Conservation (phyloP, 2,329 filamentous ascomycete species). For the Ceratocystis diversiconidia region DNA sequence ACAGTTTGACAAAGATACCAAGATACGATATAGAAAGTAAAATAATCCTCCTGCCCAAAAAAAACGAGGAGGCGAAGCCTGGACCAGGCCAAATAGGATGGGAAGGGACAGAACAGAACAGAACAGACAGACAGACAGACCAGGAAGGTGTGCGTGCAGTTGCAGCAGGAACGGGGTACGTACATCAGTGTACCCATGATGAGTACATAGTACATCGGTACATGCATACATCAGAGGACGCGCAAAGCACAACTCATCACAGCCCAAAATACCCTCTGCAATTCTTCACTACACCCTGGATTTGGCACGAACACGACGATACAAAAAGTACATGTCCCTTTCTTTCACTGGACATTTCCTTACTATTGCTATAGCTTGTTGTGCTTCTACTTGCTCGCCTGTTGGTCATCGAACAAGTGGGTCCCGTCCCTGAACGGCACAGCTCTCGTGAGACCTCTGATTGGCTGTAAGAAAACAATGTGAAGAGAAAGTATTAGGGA, state of each 20-base stretch:
- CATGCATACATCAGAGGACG: background rate
- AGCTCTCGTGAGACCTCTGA: background rate
- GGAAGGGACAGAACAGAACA: background rate
- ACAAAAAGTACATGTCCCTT: background rate
- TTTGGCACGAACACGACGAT: background rate
- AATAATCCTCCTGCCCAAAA: background rate
- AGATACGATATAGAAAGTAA: background rate
- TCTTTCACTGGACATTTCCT: background rate
- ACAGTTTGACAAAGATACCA: background rate
- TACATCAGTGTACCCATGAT: background rate
- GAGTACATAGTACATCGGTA: background rate
- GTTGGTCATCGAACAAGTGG: background rate
- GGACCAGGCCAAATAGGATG: background rate
- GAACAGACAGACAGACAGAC: background rate
- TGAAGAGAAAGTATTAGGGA: background rate
- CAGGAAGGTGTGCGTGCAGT: background rate
- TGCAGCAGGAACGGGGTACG: background rate
- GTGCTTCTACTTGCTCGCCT: background rate
- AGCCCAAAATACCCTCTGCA: no score
- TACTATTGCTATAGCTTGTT: background rate
- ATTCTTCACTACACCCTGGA: background rate
- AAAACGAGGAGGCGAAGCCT: background rate
- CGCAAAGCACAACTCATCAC: background rate
- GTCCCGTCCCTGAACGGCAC: background rate
- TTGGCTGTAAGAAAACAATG: background rate